Evolutionary conservation across 306 rosid species (phyloP), one percentile per base, ranked within the genome.

Genomic region (Abrus precatorius): DNA sequence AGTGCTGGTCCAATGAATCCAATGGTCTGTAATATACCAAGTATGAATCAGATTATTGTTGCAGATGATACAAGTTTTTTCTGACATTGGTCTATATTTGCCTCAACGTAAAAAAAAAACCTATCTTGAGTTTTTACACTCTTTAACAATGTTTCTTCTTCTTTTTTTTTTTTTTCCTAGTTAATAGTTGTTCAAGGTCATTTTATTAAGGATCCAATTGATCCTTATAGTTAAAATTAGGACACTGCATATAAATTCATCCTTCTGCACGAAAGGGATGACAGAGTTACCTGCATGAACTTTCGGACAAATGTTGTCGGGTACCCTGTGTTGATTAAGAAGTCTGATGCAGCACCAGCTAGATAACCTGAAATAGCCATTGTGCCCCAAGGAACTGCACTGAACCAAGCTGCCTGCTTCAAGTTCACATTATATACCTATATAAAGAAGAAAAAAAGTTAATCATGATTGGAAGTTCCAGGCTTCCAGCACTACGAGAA

Each of bases 361-460:
- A 95, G 74, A 80, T 79, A 95, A 64, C 98, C 94, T 7, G 97
- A 92, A 67, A 95, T 67, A 0, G 98, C 98, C 98, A 95, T 95
- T 36, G 95, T 89, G 69, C 85, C 98, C 98, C 98, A 95, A 14
- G 98, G 98, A 91, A 90, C 87, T 0, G 97, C 98, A 64, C 98
- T 95, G 80, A 95, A 95, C 97, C 97, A 95, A 9, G 98, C 97
- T 28, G 98, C 98, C 64, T 91, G 97, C 90, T 90, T 88, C 90
- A 95, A 80, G 87, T 91, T 95, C 84, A 95, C 92, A 90, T 83
- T 83, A 84, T 88, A 92, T 69, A 92, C 97, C 97, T 95, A n/a
- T 36, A 81, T 7, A 9, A 49, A 62, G 54, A 20, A 72, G 14
- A 14, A 36, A 9, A 8, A 7, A 34, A 7, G 1, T 10, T 4